These are phyloP conservation scores for Kwoniella bestiolae DNA, from an alignment of 768 basidiomycete genomes.

Conservation along the genomic window DNA sequence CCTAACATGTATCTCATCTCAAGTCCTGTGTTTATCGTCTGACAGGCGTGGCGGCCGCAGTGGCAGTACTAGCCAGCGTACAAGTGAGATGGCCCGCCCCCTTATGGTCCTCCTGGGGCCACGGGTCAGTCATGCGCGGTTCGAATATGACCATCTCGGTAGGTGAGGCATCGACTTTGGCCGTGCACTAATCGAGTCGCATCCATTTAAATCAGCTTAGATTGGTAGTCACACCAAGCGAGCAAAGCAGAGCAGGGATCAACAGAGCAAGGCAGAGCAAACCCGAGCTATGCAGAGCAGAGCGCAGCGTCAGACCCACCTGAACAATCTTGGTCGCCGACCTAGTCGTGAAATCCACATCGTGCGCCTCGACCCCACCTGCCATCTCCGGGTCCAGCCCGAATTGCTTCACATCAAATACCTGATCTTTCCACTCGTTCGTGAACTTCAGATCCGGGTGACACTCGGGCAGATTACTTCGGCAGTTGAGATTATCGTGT, in stretches of 20 bases:
- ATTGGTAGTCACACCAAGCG: too few relatives aligned
- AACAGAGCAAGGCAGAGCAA: too few relatives aligned
- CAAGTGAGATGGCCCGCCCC: neutral
- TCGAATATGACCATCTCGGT: neutral
- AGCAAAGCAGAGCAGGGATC: too few relatives aligned
- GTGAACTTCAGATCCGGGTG: neutral
- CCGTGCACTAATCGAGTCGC: neutral
- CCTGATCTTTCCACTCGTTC: neutral
- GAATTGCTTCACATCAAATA: neutral
- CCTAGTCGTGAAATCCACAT: neutral
- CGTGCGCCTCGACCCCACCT: neutral
- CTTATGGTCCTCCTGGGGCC: neutral
- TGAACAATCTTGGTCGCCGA: neutral
- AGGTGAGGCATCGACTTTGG: neutral
- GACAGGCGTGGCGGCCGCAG: too few relatives aligned
- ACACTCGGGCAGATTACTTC: neutral
- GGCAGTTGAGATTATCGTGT: neutral
- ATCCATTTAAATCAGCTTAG: neutral
- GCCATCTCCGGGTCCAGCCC: neutral
- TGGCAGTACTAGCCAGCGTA: too few relatives aligned
- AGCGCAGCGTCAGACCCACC: too few relatives aligned
- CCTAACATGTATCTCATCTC: too few relatives aligned
- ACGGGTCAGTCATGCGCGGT: neutral
- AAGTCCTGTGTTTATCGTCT: too few relatives aligned
- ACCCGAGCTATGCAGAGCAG: too few relatives aligned